Percentiles rank a stretch among this genome's conserved stretches.
Evolutionary conservation across 1,139 yeast species (phyloP).

Genomic region (Sugiyamaella xylanicola): DNA sequence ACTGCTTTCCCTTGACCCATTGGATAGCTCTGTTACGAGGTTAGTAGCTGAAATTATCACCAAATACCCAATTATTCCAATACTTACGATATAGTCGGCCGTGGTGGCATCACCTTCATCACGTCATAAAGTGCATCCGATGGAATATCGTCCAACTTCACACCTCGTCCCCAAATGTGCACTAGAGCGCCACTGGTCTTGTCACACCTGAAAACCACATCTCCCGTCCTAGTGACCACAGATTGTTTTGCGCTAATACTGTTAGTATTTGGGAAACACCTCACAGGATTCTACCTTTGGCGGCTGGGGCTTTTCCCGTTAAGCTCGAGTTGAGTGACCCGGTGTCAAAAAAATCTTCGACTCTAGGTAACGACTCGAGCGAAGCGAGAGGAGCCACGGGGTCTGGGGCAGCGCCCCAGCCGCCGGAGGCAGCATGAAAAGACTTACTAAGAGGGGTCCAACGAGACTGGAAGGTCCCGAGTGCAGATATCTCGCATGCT

Average conservation of each 20-base stretch:
- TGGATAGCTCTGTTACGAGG: conserved; percentile 64
- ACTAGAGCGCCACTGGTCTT: conserved; percentile 59
- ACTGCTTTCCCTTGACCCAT: conserved; percentile 81
- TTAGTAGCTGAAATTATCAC: background rate
- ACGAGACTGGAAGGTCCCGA: conserved; percentile 46
- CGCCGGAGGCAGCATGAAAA: background rate
- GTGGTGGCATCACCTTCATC: conserved; percentile 58
- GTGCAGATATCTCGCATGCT: conserved; percentile 53
- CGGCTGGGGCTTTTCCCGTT: background rate
- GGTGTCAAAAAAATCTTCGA: no score
- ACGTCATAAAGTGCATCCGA: conserved; percentile 48
- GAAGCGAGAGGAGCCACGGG: background rate
- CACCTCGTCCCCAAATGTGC: conserved; percentile 49
- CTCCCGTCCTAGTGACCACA: conserved; percentile 69
- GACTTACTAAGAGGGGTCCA: conserved; percentile 44
- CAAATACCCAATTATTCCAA: background rate
- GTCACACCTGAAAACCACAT: conserved; percentile 62
- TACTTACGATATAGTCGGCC: conserved; percentile 55
- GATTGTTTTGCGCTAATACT: conserved; percentile 43
- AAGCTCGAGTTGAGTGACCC: no score
- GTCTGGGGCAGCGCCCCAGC: conserved; percentile 5
- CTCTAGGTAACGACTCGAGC: no score
- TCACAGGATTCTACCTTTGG: background rate
- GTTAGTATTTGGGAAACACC: conserved; percentile 20
- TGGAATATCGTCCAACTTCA: conserved; percentile 34